Evolutionary conservation across 257 asterid species (phyloP).

Genomic region (Petunia secreta): DNA sequence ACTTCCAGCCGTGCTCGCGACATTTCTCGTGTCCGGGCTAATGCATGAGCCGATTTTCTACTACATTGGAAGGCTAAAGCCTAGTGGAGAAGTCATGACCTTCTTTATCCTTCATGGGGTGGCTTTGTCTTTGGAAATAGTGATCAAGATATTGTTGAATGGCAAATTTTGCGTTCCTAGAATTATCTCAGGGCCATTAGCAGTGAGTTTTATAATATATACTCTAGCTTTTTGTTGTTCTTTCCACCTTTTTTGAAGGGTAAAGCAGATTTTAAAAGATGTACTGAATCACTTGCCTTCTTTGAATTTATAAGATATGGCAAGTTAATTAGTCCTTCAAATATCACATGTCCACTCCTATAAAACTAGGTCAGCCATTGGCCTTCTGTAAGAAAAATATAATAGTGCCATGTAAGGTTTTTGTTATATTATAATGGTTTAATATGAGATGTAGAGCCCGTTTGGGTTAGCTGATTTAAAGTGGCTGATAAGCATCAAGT

Average conservation of each 20-base stretch:
- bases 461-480: no score
- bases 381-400: no score
- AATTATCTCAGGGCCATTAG: constrained; percentile 40
- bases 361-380: neutral
- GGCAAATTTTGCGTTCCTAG: constrained; percentile 32
- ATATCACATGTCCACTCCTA: constrained; percentile 48
- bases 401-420: no score
- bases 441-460: no score
- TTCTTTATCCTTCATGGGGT: constrained; percentile 55
- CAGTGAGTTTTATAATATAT: constrained; percentile 39
- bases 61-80: constrained; percentile 43
- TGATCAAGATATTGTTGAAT: constrained; percentile 31
- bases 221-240: constrained; percentile 54
- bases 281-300: constrained; percentile 59
- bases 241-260: constrained; percentile 56
- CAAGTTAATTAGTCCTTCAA: constrained; percentile 42
- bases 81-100: constrained; percentile 42
- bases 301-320: constrained; percentile 45
- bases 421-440: no score
- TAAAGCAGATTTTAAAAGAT: constrained; percentile 45
- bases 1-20: constrained; percentile 32
- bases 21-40: constrained; percentile 60
- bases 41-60: constrained; percentile 76
- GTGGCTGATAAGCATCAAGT: no score
- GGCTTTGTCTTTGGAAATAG: constrained; percentile 37